Conservation (phyloP, 352 stramenopile genomes). For the Phytopythium mirpurense region DNA sequence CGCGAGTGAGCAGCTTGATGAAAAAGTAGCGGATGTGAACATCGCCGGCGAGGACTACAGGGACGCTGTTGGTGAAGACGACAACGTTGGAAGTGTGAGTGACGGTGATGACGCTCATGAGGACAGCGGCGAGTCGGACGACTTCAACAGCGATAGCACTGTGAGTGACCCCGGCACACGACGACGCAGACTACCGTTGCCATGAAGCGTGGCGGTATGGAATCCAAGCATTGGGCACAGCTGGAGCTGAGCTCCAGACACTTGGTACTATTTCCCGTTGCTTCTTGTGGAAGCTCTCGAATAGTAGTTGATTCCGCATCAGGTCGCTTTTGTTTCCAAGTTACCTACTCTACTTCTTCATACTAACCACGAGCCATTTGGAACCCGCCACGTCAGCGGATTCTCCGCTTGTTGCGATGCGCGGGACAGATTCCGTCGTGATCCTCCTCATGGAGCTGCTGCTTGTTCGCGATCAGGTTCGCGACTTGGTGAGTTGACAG, state of each 20-base stretch:
- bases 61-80: no score
- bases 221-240: background rate
- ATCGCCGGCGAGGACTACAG: no score
- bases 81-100: no score
- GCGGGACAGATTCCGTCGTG: conserved; percentile 13
- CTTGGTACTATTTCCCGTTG: background rate
- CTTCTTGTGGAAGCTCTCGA: background rate
- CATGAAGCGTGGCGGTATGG: background rate
- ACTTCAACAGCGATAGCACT: no score
- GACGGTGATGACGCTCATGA: no score
- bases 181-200: no score
- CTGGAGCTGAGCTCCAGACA: background rate
- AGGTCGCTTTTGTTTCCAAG: no score
- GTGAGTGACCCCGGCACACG: background rate
- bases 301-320: background rate
- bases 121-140: no score
- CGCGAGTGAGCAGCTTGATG: background rate
- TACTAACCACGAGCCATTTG: no score
- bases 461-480: background rate
- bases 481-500: background rate
- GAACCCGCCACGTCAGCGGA: background rate
- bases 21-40: background rate
- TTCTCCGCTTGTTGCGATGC: conserved; percentile 36
- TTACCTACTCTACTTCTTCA: no score
- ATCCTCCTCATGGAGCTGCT: background rate